Percentiles rank a stretch among this genome's conserved stretches.
Evolutionary conservation across 2,329 filamentous ascomycete species (phyloP).

Genomic region (Cordyceps tenuipes): DNA sequence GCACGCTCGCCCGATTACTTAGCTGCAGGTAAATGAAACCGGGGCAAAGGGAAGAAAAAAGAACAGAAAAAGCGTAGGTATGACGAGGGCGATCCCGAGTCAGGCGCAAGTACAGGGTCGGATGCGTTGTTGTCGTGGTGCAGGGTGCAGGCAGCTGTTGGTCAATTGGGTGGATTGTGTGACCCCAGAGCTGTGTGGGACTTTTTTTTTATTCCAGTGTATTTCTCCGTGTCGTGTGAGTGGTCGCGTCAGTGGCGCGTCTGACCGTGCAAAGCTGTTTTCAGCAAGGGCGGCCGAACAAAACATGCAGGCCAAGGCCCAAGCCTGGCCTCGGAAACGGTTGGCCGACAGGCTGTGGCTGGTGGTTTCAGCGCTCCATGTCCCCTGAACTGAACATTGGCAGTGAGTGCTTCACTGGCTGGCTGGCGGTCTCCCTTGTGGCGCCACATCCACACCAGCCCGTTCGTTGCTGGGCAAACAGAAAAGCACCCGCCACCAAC

Average conservation of each 20-base stretch:
- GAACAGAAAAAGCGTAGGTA: neutral
- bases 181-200: too few relatives aligned
- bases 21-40: neutral
- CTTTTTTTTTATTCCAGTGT: neutral
- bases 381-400: too few relatives aligned
- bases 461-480: conserved; percentile 11
- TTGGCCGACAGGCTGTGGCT: too few relatives aligned
- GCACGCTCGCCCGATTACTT: too few relatives aligned
- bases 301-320: too few relatives aligned
- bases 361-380: too few relatives aligned
- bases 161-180: neutral
- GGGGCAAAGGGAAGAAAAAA: neutral
- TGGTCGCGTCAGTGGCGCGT: conserved; percentile 18
- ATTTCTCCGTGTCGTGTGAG: neutral
- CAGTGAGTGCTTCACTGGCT: neutral
- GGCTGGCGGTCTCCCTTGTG: neutral
- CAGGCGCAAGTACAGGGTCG: neutral
- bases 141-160: neutral
- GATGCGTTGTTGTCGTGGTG: neutral
- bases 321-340: too few relatives aligned
- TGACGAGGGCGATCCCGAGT: neutral
- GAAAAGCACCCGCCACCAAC: neutral
- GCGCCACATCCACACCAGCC: neutral
- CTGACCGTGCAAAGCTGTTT: conserved; percentile 29
- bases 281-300: neutral